These are phyloP conservation scores for Podila verticillata DNA, from an alignment of 192 early-diverging fungal genomes.

Conservation along the genomic window DNA sequence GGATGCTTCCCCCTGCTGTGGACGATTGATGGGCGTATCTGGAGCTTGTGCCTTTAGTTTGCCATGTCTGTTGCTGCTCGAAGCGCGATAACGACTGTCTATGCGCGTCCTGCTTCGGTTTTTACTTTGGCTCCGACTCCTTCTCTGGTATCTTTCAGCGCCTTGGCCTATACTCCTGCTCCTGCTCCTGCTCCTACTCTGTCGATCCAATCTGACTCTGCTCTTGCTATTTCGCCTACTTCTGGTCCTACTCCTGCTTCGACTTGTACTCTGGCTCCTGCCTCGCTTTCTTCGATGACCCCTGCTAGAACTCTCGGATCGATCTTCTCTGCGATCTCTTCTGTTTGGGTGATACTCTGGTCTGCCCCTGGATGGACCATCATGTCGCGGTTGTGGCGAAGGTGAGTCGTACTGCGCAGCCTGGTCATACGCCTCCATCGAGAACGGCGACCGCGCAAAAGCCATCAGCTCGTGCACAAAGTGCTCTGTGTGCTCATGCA, in stretches of 20 bases:
- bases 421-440: conserved; percentile 33
- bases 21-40: too few relatives aligned
- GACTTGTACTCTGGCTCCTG: neutral
- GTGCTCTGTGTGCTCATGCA: conserved; percentile 38
- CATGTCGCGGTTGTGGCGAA: too few relatives aligned
- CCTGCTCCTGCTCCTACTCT: neutral
- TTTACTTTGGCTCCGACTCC: too few relatives aligned
- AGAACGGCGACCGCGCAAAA: conserved; percentile 41
- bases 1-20: too few relatives aligned
- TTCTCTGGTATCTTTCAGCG: too few relatives aligned
- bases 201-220: neutral
- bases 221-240: conserved; percentile 3
- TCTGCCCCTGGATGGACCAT: too few relatives aligned
- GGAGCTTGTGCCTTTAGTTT: too few relatives aligned
- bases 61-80: too few relatives aligned
- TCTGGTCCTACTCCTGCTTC: neutral
- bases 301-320: neutral
- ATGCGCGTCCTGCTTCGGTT: too few relatives aligned
- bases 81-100: too few relatives aligned
- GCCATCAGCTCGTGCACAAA: conserved; percentile 41
- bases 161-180: neutral
- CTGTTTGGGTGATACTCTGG: too few relatives aligned
- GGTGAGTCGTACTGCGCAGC: conserved; percentile 34
- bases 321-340: too few relatives aligned
- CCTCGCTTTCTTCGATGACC: neutral